Evolutionary conservation across 208 protist species (phyloP), one percentile per base, ranked within the genome.

Genomic region (Trypanosoma congolense): DNA sequence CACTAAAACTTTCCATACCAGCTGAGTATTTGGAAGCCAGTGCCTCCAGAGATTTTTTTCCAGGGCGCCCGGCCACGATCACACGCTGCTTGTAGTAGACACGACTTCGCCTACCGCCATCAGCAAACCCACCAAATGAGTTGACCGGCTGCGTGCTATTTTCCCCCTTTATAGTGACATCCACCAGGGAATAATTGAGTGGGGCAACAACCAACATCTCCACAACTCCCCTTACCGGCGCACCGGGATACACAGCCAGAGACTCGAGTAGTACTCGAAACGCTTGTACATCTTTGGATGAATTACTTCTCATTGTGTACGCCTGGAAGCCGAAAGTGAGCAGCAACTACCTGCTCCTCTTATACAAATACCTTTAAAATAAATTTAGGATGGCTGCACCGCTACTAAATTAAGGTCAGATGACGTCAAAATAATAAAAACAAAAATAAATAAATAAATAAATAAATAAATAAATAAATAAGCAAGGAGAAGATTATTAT

Each of bases 51-150:
- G 30, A 12, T 26, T 57, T 22, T 29, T 42, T 26, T 47, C 18
- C 35, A 36, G 45, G 31, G 45, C 41, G 19, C 35, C 69, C 51
- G 26, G 69, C 52, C 9, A 68, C 5, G 36, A 75, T 30, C 26
- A 85, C 56, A 33, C 65, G 68, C 62, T 80, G 76, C 21, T 70
- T 49, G 43, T 83, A 87, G 56, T 87, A 91, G 9, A 44, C 42
- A 33, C 65, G 76, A 29, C 66, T 47, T 9, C 68, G 70, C 12
- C 56, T 54, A 46, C 85, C 76, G 0, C 48, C 55, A 47, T 80
- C 78, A 21, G 61, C 61, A 10, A 41, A 19, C 16, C 56, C 68
- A 8, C 48, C 28, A 1, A 85, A 25, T 0, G 77, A 45, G 1
- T 41, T 58, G 24, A 68, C 74, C 35, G 85, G 48, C 26, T 33